Conservation (phyloP, 2,329 filamentous ascomycete species). For the Venturia pyrina region DNA sequence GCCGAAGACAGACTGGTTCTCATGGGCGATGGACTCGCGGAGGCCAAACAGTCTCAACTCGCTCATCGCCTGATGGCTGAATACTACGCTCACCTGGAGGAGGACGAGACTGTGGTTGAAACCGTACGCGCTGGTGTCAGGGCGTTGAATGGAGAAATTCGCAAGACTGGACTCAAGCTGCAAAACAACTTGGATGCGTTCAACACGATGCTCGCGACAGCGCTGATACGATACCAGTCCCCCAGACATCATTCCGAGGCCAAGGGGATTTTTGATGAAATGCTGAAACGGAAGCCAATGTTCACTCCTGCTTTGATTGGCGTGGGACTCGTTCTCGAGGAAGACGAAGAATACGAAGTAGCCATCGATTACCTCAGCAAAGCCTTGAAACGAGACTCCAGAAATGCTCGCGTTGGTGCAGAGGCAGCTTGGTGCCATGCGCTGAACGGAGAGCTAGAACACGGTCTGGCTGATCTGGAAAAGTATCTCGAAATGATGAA, state of each 20-base stretch:
- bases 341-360: slow-evolving; percentile 77
- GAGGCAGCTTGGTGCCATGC: slow-evolving; percentile 92
- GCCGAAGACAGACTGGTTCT: slow-evolving; percentile 10
- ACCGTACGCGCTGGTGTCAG: slow-evolving; percentile 64
- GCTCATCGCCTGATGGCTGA: slow-evolving; percentile 75
- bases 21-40: slow-evolving; percentile 34
- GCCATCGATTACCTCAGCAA: slow-evolving; percentile 72
- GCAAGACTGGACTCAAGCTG: slow-evolving; percentile 59
- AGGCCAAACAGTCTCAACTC: slow-evolving; percentile 56
- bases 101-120: slow-evolving; percentile 73
- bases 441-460: slow-evolving; percentile 63
- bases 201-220: slow-evolving; percentile 71
- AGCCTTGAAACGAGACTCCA: slow-evolving; percentile 61
- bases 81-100: slow-evolving; percentile 76
- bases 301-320: slow-evolving; percentile 80
- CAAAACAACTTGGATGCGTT: slow-evolving; percentile 58
- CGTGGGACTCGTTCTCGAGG: slow-evolving; percentile 82
- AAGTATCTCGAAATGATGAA: slow-evolving; percentile 49
- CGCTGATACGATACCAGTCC: slow-evolving; percentile 80
- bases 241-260: slow-evolving; percentile 86
- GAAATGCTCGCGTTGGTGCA: slow-evolving; percentile 68
- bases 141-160: slow-evolving; percentile 49
- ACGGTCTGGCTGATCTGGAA: slow-evolving; percentile 60
- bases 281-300: slow-evolving; percentile 63
- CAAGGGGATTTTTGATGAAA: slow-evolving; percentile 71